Evolutionary conservation across 306 rosid genomes (phyloP).

Genomic region (Spatholobus suberectus): DNA sequence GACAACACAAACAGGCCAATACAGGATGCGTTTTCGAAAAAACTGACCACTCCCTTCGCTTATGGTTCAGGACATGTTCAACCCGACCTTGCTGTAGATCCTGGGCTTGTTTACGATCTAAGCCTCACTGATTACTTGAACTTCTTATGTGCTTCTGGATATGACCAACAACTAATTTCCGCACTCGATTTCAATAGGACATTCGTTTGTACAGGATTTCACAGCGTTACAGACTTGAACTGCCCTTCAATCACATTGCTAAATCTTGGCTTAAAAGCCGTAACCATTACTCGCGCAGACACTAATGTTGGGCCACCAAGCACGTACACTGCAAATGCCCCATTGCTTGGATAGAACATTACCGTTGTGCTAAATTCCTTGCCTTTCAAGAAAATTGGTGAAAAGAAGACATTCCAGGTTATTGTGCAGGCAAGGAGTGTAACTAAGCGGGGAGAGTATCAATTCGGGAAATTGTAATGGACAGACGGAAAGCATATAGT

Average conservation of each 20-base stretch:
- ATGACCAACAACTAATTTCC: constrained; percentile 17
- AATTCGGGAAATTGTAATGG: constrained; percentile 33
- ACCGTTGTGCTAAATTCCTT: constrained; percentile 24
- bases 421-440: constrained; percentile 28
- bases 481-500: constrained; percentile 35
- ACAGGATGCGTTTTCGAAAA: background rate
- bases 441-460: background rate
- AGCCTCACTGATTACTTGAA: constrained; percentile 30
- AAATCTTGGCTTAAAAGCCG: background rate
- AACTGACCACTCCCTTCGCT: constrained; percentile 22
- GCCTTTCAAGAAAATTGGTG: background rate
- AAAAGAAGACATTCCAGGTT: constrained; percentile 31
- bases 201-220: constrained; percentile 15
- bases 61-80: constrained; percentile 36
- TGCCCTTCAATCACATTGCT: constrained; percentile 47
- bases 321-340: constrained; percentile 5
- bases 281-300: constrained; percentile 9
- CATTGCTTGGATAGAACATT: constrained; percentile 2
- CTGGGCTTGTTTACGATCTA: constrained; percentile 41
- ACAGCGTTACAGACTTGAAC: constrained; percentile 28
- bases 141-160: constrained; percentile 40
- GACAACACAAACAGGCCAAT: constrained; percentile 32
- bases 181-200: constrained; percentile 12
- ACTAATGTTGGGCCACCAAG: constrained; percentile 41
- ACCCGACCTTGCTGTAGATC: constrained; percentile 37